Evolutionary conservation across 495 filamentous ascomycete genomes (phyloP), one percentile per base, ranked within the genome.

Genomic region (Hypomontagnella monticulosa): DNA sequence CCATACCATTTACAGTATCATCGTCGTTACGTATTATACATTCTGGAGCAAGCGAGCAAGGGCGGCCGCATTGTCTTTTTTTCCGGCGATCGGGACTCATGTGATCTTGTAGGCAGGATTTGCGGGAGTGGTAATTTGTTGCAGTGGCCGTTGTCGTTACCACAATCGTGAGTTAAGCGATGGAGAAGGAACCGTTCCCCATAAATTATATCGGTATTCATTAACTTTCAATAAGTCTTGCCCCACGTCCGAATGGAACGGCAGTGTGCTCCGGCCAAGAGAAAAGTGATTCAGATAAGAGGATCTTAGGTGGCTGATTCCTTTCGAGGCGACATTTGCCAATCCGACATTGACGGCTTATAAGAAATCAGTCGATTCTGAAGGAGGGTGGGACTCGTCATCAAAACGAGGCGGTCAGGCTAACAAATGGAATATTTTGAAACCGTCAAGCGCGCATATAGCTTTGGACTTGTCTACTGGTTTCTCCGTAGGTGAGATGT

Each of bases 1-100:
- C 53, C 70, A 61, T 67, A 70, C 64, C 57, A 69, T 67, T 27
- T 27, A 38, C 57, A 66, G 54, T 71, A 73, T 59, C 64, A 73
- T 69, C 62, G 59, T 61, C 55, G 56, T 61, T 63, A 63, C 46
- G 57, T 65, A 34, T 61, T 59, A 59, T 52, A 67, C 64, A 57
- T 47, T 30, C 47, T 64, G 61, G 57, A 66, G 59, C 57, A 55
- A 71, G 54, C 57, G 61, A 58, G 48, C 44, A 66, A 27, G 42
- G 61, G 61, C 60, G 66, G 54, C 57, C 54, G 52, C 55, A 42
- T 66, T 64, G 60, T 66, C 67, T 47, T 65, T 67, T 57, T 54
- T 14, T 42, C 41, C 42, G 57, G 59, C 55, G 44, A 68, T 42
- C 30, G 56, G 56, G 52, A 54, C 38, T 41, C 54, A 63, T 66